A percentile compares a stretch with the other conserved stretches of the same genome.
Conservation (phyloP, 208 protist species). For the Leishmania guyanensis region DNA sequence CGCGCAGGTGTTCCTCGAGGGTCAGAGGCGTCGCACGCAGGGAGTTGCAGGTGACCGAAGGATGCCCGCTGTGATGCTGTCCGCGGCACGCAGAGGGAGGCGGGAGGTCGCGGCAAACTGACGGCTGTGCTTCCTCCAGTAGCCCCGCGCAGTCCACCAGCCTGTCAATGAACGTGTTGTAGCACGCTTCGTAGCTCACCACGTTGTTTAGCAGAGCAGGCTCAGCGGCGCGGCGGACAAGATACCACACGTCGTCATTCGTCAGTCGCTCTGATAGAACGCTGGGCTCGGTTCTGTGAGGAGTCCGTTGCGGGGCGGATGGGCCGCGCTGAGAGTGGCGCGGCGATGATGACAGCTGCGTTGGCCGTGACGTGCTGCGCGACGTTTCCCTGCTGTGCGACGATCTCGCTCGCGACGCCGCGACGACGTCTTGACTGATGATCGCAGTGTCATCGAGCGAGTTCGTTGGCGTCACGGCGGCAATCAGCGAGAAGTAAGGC, state of each 20-base stretch:
- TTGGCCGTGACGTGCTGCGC: constrained; percentile 12
- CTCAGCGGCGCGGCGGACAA: constrained; percentile 16
- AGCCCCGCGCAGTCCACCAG: constrained; percentile 18
- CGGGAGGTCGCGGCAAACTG: constrained; percentile 10
- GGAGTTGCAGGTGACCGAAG: background rate
- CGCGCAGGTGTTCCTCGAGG: constrained; percentile 36
- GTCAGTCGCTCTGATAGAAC: constrained; percentile 13
- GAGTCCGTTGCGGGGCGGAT: background rate
- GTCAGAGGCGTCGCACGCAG: constrained; percentile 10
- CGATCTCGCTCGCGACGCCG: constrained; percentile 34
- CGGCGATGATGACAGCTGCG: constrained; percentile 2
- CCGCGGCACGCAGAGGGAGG: constrained; percentile 25
- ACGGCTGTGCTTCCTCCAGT: constrained; percentile 16
- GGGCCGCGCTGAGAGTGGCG: constrained; percentile 3
- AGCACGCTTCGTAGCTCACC: constrained; percentile 17
- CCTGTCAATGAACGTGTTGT: constrained; percentile 16
- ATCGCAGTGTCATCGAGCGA: constrained; percentile 43
- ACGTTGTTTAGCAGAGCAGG: constrained; percentile 10
- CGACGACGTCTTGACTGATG: constrained; percentile 73
- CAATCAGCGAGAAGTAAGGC: constrained; percentile 56
- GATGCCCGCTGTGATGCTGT: constrained; percentile 1
- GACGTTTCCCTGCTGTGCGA: constrained; percentile 20
- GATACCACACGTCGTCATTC: constrained; percentile 17
- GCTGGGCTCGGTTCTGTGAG: background rate
- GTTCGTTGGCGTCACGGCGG: constrained; percentile 35